Evolutionary conservation across 148 eudicot species (phyloP).

Genomic region (Camellia sinensis): DNA sequence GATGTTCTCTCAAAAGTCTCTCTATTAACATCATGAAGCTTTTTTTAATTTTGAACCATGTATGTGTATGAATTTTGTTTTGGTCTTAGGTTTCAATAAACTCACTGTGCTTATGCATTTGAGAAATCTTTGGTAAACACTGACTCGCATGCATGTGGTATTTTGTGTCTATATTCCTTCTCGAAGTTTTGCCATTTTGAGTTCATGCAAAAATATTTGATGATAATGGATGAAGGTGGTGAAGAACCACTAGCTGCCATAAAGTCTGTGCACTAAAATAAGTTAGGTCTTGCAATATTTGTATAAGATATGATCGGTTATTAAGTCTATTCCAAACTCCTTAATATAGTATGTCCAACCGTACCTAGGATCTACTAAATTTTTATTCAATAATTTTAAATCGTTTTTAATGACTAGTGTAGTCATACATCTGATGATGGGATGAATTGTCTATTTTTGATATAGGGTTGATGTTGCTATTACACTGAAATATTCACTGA

Average conservation of each 20-base stretch:
- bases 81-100: background rate
- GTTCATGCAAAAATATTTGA: background rate
- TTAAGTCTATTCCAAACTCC: background rate
- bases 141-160: background rate
- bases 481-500: background rate
- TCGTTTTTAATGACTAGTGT: background rate
- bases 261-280: background rate
- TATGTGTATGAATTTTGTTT: background rate
- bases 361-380: background rate
- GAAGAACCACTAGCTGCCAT: background rate
- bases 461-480: background rate
- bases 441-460: constrained; percentile 3
- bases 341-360: no score
- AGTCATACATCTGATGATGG: background rate
- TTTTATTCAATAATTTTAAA: background rate
- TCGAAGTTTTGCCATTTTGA: background rate
- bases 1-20: background rate
- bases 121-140: background rate
- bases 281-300: background rate
- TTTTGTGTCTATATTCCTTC: background rate
- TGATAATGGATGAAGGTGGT: background rate
- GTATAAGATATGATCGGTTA: background rate
- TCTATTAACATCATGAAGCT: background rate
- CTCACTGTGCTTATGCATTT: background rate
- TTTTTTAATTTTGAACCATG: background rate